These are phyloP conservation scores for Patellifolia procumbens DNA, from an alignment of 179 eudicot genomes.

Conservation along the genomic window DNA sequence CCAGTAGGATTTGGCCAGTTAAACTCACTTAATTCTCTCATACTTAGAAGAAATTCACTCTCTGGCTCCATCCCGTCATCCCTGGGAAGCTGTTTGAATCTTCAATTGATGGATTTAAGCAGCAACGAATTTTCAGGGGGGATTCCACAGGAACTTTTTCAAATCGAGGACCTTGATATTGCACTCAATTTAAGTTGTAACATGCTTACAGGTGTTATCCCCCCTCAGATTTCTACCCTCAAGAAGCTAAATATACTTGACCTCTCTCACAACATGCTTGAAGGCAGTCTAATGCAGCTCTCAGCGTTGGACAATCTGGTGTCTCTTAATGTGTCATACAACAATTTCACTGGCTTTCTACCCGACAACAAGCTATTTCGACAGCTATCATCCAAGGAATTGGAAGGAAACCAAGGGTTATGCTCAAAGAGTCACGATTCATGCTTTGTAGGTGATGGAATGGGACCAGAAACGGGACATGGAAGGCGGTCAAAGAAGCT, in stretches of 20 bases:
- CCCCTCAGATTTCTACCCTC: conserved; percentile 62
- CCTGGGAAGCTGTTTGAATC: conserved; percentile 61
- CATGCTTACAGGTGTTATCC: conserved; percentile 56
- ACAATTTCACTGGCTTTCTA: conserved; percentile 80
- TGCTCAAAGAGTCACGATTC: conserved; percentile 59
- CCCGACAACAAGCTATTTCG: conserved; percentile 90
- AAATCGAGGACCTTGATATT: conserved; percentile 74
- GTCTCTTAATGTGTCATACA: conserved; percentile 75
- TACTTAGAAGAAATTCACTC: conserved; percentile 54
- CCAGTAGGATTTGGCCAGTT: conserved; percentile 60
- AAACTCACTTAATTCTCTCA: conserved; percentile 57
- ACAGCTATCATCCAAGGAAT: conserved; percentile 60
- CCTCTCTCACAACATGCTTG: conserved; percentile 72
- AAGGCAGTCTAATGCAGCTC: conserved; percentile 61
- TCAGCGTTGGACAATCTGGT: conserved; percentile 78
- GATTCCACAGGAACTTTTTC: conserved; percentile 60
- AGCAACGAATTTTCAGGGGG: conserved; percentile 55
- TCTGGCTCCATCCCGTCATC: conserved; percentile 70
- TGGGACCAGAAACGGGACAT: conserved; percentile 20
- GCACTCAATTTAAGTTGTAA: conserved; percentile 85
- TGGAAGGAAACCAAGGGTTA: conserved; percentile 72
- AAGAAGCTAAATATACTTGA: conserved; percentile 78
- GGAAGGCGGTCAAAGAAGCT: conserved; percentile 43
- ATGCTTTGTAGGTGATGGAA: conserved; percentile 51
- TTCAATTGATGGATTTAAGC: conserved; percentile 83